Evolutionary conservation across 2,329 filamentous ascomycete species (phyloP).

Genomic region (Paraphaeosphaeria minitans): DNA sequence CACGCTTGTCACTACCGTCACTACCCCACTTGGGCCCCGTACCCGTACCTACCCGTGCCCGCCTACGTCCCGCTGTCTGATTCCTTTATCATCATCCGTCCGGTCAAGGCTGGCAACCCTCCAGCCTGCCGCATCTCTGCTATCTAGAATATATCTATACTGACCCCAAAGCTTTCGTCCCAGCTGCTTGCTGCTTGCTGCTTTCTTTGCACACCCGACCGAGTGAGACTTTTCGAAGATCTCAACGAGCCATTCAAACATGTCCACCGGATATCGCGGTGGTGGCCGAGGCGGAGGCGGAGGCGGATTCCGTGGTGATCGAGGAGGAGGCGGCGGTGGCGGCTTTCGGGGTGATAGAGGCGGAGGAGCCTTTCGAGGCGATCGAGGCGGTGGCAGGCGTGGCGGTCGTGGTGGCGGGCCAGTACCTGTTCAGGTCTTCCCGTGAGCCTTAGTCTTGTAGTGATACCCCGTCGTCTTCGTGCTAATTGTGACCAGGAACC

Average conservation of each 20-base stretch:
- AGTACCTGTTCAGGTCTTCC: constrained; percentile 15
- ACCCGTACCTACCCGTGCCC: not conserved
- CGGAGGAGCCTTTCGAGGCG: not conserved
- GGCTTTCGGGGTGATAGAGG: constrained; percentile 7
- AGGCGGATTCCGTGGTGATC: not conserved
- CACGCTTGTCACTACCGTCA: not conserved
- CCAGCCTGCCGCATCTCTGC: not conserved
- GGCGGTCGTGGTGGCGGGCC: constrained; percentile 12
- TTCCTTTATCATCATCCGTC: not conserved
- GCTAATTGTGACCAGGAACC: constrained; percentile 15
- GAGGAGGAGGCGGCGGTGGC: constrained; percentile 14
- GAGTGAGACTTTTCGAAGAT: not conserved
- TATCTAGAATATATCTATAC: not conserved
- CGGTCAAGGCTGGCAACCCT: not conserved
- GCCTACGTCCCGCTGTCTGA: not conserved
- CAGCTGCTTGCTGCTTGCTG: not conserved
- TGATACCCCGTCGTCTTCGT: not conserved
- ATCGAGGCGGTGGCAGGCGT: constrained; percentile 9
- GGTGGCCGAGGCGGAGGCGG: not conserved
- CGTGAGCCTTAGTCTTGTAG: not conserved
- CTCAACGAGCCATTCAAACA: constrained; percentile 6
- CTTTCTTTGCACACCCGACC: not conserved
- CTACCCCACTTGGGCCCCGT: not conserved
- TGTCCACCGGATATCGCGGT: not conserved
- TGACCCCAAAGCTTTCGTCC: not conserved